phyloP scores from a whole-genome alignment of 2,329 filamentous ascomycete genomes.

The Aureobasidium lini region DNA sequence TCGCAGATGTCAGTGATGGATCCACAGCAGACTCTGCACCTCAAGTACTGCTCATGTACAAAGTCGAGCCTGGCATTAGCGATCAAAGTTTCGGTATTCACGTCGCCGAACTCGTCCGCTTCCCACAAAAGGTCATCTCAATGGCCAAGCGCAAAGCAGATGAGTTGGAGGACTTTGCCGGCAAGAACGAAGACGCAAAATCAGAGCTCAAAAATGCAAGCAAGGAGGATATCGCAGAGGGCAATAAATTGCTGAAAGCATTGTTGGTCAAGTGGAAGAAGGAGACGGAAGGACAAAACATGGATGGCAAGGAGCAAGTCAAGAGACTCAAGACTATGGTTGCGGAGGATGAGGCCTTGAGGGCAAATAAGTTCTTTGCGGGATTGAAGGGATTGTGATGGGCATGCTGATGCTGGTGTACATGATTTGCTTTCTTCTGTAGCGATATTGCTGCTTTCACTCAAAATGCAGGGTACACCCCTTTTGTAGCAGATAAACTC shows the following conservation, averaged over 20 bases:
- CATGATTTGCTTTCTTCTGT: too few relatives aligned
- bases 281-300: conserved; percentile 54
- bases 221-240: conserved; percentile 82
- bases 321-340: conserved; percentile 71
- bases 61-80: conserved; percentile 89
- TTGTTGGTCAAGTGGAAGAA: conserved; percentile 81
- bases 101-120: conserved; percentile 91
- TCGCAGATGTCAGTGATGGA: conserved; percentile 71
- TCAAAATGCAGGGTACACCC: too few relatives aligned
- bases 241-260: conserved; percentile 75
- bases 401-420: too few relatives aligned
- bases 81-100: conserved; percentile 98
- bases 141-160: conserved; percentile 99
- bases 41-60: conserved; percentile 91
- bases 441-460: too few relatives aligned
- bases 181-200: conserved; percentile 55
- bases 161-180: conserved; percentile 91
- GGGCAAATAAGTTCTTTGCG: conserved; percentile 61
- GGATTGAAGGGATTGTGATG: conserved; percentile 39
- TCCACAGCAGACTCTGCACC: conserved; percentile 38
- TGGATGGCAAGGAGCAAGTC: conserved; percentile 51
- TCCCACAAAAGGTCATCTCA: conserved; percentile 92
- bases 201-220: conserved; percentile 52
- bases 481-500: too few relatives aligned
- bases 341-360: conserved; percentile 57